Base-by-base conservation (phyloP, 1,284 basidiomycete genomes). In the Sporisorium scitamineum region DNA sequence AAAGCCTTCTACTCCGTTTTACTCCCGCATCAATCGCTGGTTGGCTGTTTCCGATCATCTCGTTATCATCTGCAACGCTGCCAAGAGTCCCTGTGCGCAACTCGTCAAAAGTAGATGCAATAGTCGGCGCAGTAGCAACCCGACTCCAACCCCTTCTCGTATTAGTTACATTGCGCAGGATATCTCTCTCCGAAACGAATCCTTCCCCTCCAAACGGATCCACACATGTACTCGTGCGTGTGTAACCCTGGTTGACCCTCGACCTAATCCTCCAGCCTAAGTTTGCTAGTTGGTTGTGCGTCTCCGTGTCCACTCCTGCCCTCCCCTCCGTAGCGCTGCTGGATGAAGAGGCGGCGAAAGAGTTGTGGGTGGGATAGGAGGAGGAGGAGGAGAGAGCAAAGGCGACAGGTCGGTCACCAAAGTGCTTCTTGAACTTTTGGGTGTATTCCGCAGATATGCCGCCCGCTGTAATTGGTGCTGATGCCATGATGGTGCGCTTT, bases 241-340 rank as follows among this genome's bases (percentile, higher is more conserved):
- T 7, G 26, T 76, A 76, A 2, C 74, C 74, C 18, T 66, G 65
- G 32, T 69, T 61, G 18, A 76, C 39, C 0, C 57, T 39, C 1
- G 74, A 59, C 3, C 74, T 31, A 18, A 76, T 70, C 0, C 45
- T 22, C 51, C 53, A 70, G 3, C 74, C 74, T n/a, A 76, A 27
- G 18, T 73, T 76, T 0, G 42, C 39, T 1, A 76, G 41, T 8
- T 37, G 13, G 16, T 26, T 45, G n/a, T 66, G 64, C 11, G 61
- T 72, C 1, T 57, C 51, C 0, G 1, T 20, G 27, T 76, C 73
- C 14, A 71, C 55, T 0, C 31, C 26, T 10, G 27, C 29, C 31
- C 2, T 20, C 29, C n/a, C 16, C 8, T 9, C 18, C 34, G 9
- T 6, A 31, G 3, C 26, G 42, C 42, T 22, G 42, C 42, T 22